Percentiles rank a stretch among this genome's conserved stretches.
These are phyloP conservation scores for Entomortierella chlamydospora DNA, from an alignment of 192 early-diverging fungal genomes.

Conservation along the genomic window DNA sequence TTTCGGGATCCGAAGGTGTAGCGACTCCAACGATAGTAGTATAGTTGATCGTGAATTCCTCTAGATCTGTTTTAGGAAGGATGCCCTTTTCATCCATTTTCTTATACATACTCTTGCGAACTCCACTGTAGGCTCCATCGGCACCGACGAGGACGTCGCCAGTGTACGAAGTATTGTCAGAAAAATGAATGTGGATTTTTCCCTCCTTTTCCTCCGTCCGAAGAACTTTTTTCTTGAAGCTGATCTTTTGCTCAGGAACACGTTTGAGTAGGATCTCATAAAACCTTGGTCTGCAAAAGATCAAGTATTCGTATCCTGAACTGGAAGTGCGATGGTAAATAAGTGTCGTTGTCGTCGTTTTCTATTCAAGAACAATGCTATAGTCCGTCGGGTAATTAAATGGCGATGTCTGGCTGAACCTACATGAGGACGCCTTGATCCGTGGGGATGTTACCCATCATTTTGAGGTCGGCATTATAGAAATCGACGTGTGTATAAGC, in stretches of 20 bases:
- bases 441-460: no score
- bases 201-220: neutral
- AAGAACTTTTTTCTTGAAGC: neutral
- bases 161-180: neutral
- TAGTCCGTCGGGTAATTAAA: no score
- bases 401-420: no score
- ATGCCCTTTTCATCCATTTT: neutral
- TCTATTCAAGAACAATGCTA: no score
- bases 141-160: neutral
- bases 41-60: neutral
- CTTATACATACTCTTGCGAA: conserved; percentile 1
- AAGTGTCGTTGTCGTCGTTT: no score
- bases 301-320: no score
- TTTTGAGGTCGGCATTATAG: no score
- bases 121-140: neutral
- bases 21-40: no score
- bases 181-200: neutral
- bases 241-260: conserved; percentile 1
- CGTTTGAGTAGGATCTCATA: neutral
- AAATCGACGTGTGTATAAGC: no score
- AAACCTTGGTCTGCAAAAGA: neutral
- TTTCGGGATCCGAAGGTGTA: no score
- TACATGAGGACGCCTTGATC: no score
- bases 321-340: no score
- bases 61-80: neutral